Conservation (phyloP, 106 monocot species). For the Agapanthus africanus region DNA sequence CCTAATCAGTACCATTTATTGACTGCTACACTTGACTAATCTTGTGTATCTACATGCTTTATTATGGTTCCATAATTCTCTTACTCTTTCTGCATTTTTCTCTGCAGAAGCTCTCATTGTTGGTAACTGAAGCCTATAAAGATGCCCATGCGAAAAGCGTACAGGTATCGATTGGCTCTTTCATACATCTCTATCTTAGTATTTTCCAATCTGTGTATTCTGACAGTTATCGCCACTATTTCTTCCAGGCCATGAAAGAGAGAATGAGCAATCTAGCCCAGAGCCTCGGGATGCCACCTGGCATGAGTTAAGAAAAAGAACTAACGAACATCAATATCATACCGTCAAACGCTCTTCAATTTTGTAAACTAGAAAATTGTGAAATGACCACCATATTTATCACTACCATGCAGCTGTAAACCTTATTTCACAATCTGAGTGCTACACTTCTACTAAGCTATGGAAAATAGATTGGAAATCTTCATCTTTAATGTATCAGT, state of each 20-base stretch:
- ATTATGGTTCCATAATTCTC: too few relatives aligned
- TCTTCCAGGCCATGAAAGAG: conserved; percentile 86
- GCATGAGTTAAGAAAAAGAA: conserved; percentile 37
- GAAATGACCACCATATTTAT: not conserved
- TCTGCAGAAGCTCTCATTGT: conserved; percentile 65
- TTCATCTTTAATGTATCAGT: too few relatives aligned
- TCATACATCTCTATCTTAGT: too few relatives aligned
- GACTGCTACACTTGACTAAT: too few relatives aligned
- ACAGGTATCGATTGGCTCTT: too few relatives aligned
- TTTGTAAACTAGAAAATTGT: conserved; percentile 28
- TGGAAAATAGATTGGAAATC: too few relatives aligned
- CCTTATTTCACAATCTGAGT: too few relatives aligned
- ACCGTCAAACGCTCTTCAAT: conserved; percentile 14
- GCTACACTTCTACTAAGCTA: too few relatives aligned
- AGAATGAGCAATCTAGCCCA: conserved; percentile 95
- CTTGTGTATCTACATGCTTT: too few relatives aligned
- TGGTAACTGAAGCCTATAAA: conserved; percentile 89
- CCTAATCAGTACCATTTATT: too few relatives aligned
- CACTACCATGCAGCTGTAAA: not conserved
- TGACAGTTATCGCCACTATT: too few relatives aligned
- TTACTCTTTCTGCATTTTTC: not conserved
- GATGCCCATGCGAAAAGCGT: conserved; percentile 93
- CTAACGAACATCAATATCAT: conserved; percentile 5
- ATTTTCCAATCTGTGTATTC: too few relatives aligned
- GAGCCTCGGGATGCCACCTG: conserved; percentile 86